Evolutionary conservation across 345 rosid species (phyloP).

Genomic region (Euphorbia tirucalli): DNA sequence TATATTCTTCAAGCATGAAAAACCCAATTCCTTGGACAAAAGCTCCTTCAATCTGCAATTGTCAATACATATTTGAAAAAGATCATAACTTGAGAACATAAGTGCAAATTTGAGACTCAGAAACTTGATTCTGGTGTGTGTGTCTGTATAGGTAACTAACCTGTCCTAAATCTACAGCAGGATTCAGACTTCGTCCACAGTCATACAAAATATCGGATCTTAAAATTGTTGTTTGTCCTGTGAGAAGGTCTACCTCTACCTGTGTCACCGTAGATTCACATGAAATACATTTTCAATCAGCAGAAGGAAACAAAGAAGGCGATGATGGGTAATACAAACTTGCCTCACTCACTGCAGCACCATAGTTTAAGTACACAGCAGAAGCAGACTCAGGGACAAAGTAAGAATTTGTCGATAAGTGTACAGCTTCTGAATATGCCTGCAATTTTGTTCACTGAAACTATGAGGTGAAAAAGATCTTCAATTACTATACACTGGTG

Average conservation of each 20-base stretch:
- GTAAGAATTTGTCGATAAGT: conserved; percentile 54
- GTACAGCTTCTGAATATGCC: conserved; percentile 61
- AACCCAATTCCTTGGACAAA: conserved; percentile 92
- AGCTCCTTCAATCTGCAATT: conserved; percentile 79
- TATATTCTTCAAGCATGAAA: conserved; percentile 87
- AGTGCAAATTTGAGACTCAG: background rate
- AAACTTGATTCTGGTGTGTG: background rate
- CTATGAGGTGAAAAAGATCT: too few species aligned
- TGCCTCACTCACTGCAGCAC: conserved; percentile 92
- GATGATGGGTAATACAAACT: conserved; percentile 26
- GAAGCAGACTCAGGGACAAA: conserved; percentile 53
- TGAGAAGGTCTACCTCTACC: conserved; percentile 86
- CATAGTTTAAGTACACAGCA: conserved; percentile 72
- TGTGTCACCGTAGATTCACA: conserved; percentile 20
- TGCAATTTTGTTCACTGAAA: conserved; percentile 28
- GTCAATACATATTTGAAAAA: background rate
- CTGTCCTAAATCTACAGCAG: conserved; percentile 98
- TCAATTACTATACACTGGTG: too few species aligned
- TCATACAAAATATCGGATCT: conserved; percentile 80
- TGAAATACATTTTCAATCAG: too few species aligned
- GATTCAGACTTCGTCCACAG: conserved; percentile 92
- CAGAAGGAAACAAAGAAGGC: background rate
- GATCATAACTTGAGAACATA: background rate
- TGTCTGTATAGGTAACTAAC: conserved; percentile 26
- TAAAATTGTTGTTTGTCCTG: conserved; percentile 69